Conservation (phyloP, 2,329 filamentous ascomycete species). For the Bipolaris zeicola region DNA sequence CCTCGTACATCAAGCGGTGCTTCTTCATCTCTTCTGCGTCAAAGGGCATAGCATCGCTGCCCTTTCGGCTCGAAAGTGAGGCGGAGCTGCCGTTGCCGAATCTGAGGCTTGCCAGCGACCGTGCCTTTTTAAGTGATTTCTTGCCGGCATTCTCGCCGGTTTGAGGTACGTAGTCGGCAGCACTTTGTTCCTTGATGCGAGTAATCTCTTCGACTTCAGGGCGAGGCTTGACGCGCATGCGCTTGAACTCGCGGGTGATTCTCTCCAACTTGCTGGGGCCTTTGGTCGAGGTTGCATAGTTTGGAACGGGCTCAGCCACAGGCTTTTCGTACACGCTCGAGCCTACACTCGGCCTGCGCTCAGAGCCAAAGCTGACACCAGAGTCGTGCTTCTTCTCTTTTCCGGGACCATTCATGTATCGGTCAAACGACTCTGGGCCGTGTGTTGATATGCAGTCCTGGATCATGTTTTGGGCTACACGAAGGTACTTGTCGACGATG, state of each 20-base stretch:
- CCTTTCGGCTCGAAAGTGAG: constrained; percentile 41
- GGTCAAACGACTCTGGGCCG: constrained; percentile 43
- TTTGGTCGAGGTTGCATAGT: constrained; percentile 31
- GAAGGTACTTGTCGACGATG: constrained; percentile 63
- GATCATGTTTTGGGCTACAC: constrained; percentile 64
- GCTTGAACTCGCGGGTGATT: constrained; percentile 63
- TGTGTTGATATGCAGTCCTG: constrained; percentile 61
- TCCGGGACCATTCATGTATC: constrained; percentile 38
- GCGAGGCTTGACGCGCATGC: constrained; percentile 60
- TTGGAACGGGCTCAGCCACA: constrained; percentile 25
- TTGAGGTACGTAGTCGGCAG: constrained; percentile 24
- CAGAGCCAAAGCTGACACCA: constrained; percentile 63
- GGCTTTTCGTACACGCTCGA: constrained; percentile 33
- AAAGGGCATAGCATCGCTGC: constrained; percentile 43
- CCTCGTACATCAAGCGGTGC: constrained; percentile 44
- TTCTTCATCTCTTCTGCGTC: constrained; percentile 47
- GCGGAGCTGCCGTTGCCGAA: constrained; percentile 39
- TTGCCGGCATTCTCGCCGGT: constrained; percentile 34
- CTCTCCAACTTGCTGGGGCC: constrained; percentile 62
- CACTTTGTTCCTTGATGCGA: constrained; percentile 32
- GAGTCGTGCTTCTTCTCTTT: constrained; percentile 66
- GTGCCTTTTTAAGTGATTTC: constrained; percentile 45
- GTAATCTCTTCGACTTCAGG: constrained; percentile 58
- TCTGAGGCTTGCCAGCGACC: constrained; percentile 42
- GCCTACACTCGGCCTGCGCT: constrained; percentile 39